Base-by-base conservation (phyloP, 768 basidiomycete species). In the Floccularia luteovirens region DNA sequence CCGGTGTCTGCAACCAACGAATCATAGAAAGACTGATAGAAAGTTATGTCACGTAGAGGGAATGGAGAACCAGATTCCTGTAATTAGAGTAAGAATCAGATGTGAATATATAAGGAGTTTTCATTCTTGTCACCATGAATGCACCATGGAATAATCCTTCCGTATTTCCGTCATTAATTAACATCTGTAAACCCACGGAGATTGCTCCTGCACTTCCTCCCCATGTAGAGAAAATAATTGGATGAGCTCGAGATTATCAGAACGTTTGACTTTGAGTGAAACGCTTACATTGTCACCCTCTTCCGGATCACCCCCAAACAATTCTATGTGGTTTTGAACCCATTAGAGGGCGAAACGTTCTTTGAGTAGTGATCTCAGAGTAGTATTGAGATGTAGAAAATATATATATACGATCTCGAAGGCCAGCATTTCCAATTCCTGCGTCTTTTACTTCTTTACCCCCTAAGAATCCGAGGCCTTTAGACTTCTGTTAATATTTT, bases 141-240 rank as follows among this genome's bases (percentile, higher is more conserved):
- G 62, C 68, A 4, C 51, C 66, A n/a, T 58, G 60, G 57, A 70
- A 72, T 3, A 70, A 52, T 4, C 55, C 61, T 12, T 61, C 57
- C 20, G 52, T 50, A 23, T 61, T 49, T 0, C 68, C 69, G n/a
- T 59, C 50, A 45, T 66, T 65, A 13, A 59, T 52, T 23, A 70
- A 41, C 60, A 72, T 60, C 4, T 75, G 73, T 35, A 68, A 27
- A 2, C 61, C 50, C 0, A 63, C 61, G 4, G 66, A 67, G 36
- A 75, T 71, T 2, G 74, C 74, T 11, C 78, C 78, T 3, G 77
- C 75, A 11, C 63, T 67, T 46, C 76, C 60, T 7, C 78, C 78
- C 59, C 64, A 70, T 23, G 69, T 70, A 28, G 16, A 40, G 31
- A 7, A 32, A 13, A 23, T n/a, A 17, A 31, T 19, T 2, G n/a